Conservation (phyloP, 108 stramenopile genomes). For the Nannochloropsis gaditana region DNA sequence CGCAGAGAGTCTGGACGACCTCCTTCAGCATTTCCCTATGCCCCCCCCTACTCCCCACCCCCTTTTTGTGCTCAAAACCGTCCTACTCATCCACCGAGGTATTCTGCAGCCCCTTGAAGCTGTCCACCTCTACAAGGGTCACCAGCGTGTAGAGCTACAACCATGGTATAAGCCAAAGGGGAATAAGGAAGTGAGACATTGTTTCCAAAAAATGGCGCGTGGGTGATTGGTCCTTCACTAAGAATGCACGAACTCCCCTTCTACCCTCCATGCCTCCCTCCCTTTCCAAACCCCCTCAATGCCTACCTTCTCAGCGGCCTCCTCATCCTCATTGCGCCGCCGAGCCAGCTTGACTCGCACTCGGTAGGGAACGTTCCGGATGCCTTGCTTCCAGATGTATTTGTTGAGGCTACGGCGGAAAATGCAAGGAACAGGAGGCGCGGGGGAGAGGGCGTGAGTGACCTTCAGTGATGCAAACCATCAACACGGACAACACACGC, state of each 20-base stretch:
- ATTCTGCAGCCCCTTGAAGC: constrained; percentile 90
- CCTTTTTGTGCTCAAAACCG: background rate
- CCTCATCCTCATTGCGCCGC: constrained; percentile 98
- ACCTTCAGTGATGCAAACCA: constrained; percentile 61
- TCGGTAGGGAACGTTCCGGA: constrained; percentile 90
- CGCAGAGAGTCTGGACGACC: background rate
- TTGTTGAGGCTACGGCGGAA: constrained; percentile 63
- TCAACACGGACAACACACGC: background rate
- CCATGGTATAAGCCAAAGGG: background rate
- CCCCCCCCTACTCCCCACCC: background rate
- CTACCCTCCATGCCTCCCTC: background rate
- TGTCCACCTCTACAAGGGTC: constrained; percentile 77
- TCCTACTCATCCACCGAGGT: constrained; percentile 4
- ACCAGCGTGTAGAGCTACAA: constrained; percentile 90
- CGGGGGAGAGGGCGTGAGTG: background rate
- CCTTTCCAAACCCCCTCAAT: background rate
- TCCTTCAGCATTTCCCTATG: background rate
- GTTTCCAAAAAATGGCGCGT: background rate
- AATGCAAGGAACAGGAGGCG: constrained; percentile 25
- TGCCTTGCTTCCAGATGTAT: constrained; percentile 80
- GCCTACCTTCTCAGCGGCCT: constrained; percentile 76
- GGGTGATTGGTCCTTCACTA: background rate
- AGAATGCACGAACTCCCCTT: background rate
- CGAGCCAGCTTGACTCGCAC: constrained; percentile 91
- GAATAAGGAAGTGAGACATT: background rate